Evolutionary conservation across 2,329 filamentous ascomycete species (phyloP).

Genomic region (Pyricularia pennisetigena): DNA sequence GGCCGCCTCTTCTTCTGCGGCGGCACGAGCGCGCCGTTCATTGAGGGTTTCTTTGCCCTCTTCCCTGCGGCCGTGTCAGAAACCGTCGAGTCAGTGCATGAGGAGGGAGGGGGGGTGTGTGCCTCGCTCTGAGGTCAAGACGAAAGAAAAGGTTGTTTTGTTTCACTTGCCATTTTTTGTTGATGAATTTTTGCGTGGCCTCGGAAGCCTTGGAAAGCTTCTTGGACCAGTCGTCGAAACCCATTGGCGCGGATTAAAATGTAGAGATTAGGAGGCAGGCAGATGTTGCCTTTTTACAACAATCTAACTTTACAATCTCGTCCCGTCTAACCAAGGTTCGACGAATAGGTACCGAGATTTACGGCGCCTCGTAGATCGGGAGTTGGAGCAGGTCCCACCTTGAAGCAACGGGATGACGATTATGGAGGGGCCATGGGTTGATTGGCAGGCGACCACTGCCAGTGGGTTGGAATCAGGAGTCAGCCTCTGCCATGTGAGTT

Average conservation of each 20-base stretch:
- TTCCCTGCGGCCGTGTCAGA: not conserved
- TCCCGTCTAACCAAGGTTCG: not conserved
- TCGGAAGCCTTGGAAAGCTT: constrained; percentile 1
- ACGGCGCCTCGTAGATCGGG: not conserved
- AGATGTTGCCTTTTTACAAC: not conserved
- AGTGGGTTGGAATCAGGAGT: not conserved
- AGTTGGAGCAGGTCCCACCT: not conserved
- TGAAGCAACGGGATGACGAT: not conserved
- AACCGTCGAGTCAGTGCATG: not conserved
- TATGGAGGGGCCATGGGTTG: not conserved
- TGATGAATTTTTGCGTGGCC: constrained; percentile 1
- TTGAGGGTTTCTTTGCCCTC: constrained; percentile 2
- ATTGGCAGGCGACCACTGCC: not conserved
- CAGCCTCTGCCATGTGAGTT: no score
- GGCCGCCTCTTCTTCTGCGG: not conserved
- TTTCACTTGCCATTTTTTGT: constrained; percentile 5
- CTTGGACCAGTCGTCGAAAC: constrained; percentile 1
- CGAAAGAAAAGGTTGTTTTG: not conserved
- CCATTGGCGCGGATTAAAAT: constrained; percentile 2
- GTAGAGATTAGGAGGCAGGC: not conserved
- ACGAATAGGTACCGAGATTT: not conserved
- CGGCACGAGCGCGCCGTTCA: not conserved
- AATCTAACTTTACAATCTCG: not conserved
- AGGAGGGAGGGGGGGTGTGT: not conserved
- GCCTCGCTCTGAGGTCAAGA: not conserved